Evolutionary conservation across 2,329 filamentous ascomycete species (phyloP).

Genomic region (Cryphonectria japonica): DNA sequence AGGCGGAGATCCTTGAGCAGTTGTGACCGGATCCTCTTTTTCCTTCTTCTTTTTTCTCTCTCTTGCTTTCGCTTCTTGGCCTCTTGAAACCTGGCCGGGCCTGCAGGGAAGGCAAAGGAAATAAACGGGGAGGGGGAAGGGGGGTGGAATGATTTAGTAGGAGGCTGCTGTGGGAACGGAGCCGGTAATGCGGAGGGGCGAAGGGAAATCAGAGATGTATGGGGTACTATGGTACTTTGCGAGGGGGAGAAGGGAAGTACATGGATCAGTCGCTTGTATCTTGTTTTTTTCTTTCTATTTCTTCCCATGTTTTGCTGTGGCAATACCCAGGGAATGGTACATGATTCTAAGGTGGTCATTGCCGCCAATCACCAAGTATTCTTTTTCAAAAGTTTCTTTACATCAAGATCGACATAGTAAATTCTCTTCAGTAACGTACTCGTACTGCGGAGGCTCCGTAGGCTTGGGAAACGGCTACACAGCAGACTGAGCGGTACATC

Average conservation of each 20-base stretch:
- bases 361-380: background rate
- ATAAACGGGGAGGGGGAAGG: background rate
- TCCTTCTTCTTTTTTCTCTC: background rate
- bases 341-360: background rate
- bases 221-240: no score
- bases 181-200: background rate
- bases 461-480: background rate
- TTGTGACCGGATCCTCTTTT: background rate
- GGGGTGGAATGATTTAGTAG: background rate
- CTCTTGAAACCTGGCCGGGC: background rate
- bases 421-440: background rate
- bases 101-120: background rate
- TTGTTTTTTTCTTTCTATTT: background rate
- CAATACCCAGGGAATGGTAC: background rate
- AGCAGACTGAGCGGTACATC: background rate
- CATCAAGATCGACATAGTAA: no score
- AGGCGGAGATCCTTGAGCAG: constrained; percentile 5
- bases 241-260: no score
- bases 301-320: background rate
- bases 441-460: background rate
- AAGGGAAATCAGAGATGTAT: background rate
- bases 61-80: background rate
- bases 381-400: background rate
- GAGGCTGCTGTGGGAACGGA: constrained; percentile 1
- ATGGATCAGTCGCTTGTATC: background rate